Percentiles rank a stretch among this genome's conserved stretches.
Evolutionary conservation across 805 yeast species (phyloP).

Genomic region (Saturnispora mendoncae): DNA sequence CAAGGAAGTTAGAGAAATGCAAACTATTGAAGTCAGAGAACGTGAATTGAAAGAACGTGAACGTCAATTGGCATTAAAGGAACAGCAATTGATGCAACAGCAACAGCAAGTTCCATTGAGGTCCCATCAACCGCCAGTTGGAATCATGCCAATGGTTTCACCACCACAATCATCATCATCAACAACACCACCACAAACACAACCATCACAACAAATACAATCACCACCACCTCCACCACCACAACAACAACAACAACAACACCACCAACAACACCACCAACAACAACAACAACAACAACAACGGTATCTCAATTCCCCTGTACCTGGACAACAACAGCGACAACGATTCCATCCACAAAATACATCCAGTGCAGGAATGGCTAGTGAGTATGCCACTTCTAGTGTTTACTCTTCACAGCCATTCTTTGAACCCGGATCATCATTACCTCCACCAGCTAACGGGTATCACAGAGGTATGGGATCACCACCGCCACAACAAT

Average conservation of each 20-base stretch:
- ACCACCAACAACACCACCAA: background rate
- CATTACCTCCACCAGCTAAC: background rate
- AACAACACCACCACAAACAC: background rate
- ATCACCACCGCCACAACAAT: too few relatives aligned
- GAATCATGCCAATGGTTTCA: background rate
- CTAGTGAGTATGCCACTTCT: background rate
- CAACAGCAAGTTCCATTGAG: background rate
- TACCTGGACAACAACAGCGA: background rate
- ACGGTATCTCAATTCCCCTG: too few relatives aligned
- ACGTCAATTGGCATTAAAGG: conserved; percentile 2
- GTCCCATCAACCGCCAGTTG: background rate
- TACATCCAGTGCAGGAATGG: background rate
- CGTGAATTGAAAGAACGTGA: conserved; percentile 4
- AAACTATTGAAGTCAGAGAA: background rate
- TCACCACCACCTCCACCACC: too few relatives aligned
- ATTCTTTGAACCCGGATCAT: too few relatives aligned
- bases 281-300: background rate
- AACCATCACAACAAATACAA: background rate
- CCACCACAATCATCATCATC: conserved; percentile 1
- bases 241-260: background rate
- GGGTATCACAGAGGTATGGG: background rate
- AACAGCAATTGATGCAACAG: conserved; percentile 4
- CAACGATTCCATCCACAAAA: background rate
- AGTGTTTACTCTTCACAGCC: background rate
- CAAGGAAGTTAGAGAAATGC: background rate